Evolutionary conservation across 345 rosid species (phyloP).

Genomic region (Hibiscus trionum): DNA sequence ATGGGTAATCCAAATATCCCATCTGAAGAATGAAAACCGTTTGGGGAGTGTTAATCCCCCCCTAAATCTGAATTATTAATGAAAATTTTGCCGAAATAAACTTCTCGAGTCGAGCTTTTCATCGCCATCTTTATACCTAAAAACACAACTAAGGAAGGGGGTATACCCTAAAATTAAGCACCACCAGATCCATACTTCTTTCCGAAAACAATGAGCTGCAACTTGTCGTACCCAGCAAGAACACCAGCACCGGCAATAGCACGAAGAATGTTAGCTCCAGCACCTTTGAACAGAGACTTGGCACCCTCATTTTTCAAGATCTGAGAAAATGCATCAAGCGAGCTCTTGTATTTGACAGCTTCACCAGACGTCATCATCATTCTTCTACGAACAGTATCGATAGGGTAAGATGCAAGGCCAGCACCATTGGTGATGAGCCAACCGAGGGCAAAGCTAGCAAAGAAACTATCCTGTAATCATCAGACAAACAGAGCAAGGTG

Average conservation of each 20-base stretch:
- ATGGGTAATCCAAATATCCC: conserved; percentile 3
- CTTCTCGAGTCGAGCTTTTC: conserved; percentile 26
- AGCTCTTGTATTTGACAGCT: conserved; percentile 82
- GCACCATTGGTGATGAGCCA: conserved; percentile 91
- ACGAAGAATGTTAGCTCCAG: conserved; percentile 90
- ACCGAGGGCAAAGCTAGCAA: conserved; percentile 80
- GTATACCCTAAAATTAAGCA: conserved; percentile 21
- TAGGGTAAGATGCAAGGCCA: conserved; percentile 79
- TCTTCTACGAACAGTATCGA: conserved; percentile 89
- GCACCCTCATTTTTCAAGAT: conserved; percentile 75
- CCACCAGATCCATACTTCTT: conserved; percentile 86
- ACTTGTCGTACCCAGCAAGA: conserved; percentile 79
- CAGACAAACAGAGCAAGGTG: conserved; percentile 1
- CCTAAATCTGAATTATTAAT: neutral
- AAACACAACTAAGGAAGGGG: neutral
- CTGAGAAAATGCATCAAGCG: conserved; percentile 61
- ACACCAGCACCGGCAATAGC: conserved; percentile 25
- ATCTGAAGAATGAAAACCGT: conserved; percentile 8
- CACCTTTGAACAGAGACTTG: conserved; percentile 83
- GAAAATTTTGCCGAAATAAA: no score
- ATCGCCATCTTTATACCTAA: conserved; percentile 44
- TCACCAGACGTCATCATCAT: conserved; percentile 98
- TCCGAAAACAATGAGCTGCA: conserved; percentile 74
- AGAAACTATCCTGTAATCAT: conserved; percentile 65
- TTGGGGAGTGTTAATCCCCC: conserved; percentile 20